These are phyloP conservation scores for Astragalus glycyphyllos DNA, from an alignment of 306 rosid species.

Conservation along the genomic window DNA sequence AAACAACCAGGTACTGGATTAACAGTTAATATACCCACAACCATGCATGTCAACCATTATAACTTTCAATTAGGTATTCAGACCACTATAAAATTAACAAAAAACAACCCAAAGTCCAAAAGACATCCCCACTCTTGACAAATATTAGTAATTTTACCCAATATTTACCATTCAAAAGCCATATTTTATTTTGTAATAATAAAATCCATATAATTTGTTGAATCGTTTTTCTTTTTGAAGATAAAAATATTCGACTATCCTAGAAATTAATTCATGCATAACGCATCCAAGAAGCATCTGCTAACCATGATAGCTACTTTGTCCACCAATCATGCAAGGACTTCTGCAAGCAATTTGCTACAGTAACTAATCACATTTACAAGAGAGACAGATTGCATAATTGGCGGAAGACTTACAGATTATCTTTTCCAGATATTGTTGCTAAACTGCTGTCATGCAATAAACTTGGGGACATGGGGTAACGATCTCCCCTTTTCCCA, in stretches of 20 bases:
- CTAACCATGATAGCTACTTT: conserved; percentile 21
- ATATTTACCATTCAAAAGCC: conserved; percentile 15
- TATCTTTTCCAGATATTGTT: conserved; percentile 69
- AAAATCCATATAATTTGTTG: neutral
- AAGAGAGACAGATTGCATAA: conserved; percentile 25
- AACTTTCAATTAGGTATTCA: neutral
- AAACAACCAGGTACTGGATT: neutral
- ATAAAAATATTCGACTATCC: conserved; percentile 10
- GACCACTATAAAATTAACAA: neutral
- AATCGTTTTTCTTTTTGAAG: neutral
- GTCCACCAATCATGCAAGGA: conserved; percentile 35
- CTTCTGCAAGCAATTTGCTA: conserved; percentile 28
- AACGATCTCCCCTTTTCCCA: conserved; percentile 61
- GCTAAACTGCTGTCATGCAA: conserved; percentile 76
- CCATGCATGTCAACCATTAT: conserved; percentile 11
- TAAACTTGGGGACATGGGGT: conserved; percentile 90
- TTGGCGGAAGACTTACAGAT: conserved; percentile 71
- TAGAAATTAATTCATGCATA: conserved; percentile 23
- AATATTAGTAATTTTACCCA: neutral
- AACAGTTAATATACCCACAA: neutral
- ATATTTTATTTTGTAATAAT: neutral
- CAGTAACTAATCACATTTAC: conserved; percentile 20
- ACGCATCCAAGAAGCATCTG: conserved; percentile 24
- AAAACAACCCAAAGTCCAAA: conserved; percentile 6
- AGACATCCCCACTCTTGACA: neutral